phyloP scores from a whole-genome alignment of 495 filamentous ascomycete species.

The Xylaria intraflava region DNA sequence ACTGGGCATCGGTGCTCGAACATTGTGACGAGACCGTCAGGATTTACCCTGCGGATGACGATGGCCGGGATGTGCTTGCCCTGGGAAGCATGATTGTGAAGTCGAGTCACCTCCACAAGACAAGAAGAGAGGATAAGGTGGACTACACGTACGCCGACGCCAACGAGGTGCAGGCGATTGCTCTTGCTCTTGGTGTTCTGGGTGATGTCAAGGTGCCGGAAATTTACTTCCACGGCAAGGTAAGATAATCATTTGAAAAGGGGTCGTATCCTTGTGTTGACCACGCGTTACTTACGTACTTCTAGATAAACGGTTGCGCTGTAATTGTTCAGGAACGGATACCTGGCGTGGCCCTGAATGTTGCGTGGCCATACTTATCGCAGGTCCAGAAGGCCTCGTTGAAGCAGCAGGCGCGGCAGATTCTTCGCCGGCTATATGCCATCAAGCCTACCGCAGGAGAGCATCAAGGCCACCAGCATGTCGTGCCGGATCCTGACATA shows the following conservation, averaged over 20 bases:
- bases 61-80: slow-evolving; percentile 40
- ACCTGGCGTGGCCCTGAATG: slow-evolving; percentile 34
- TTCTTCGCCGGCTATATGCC: slow-evolving; percentile 23
- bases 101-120: slow-evolving; percentile 34
- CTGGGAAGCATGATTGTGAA: slow-evolving; percentile 43
- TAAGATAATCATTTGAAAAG: slow-evolving; percentile 13
- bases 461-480: slow-evolving; percentile 26
- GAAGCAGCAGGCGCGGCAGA: slow-evolving; percentile 35
- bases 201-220: slow-evolving; percentile 31
- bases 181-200: slow-evolving; percentile 26
- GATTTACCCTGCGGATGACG: slow-evolving; percentile 32
- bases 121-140: slow-evolving; percentile 5
- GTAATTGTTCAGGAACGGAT: slow-evolving; percentile 41
- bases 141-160: slow-evolving; percentile 37
- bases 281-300: not conserved
- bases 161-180: slow-evolving; percentile 36
- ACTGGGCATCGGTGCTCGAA: slow-evolving; percentile 32
- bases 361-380: slow-evolving; percentile 42
- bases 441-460: slow-evolving; percentile 28
- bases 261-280: too few species aligned
- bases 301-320: slow-evolving; percentile 32
- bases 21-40: slow-evolving; percentile 25
- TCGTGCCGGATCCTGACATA: slow-evolving; percentile 34
- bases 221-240: slow-evolving; percentile 39
- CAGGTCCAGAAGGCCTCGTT: slow-evolving; percentile 31